Evolutionary conservation across 257 asterid species (phyloP).

Genomic region (Scutellaria barbata): DNA sequence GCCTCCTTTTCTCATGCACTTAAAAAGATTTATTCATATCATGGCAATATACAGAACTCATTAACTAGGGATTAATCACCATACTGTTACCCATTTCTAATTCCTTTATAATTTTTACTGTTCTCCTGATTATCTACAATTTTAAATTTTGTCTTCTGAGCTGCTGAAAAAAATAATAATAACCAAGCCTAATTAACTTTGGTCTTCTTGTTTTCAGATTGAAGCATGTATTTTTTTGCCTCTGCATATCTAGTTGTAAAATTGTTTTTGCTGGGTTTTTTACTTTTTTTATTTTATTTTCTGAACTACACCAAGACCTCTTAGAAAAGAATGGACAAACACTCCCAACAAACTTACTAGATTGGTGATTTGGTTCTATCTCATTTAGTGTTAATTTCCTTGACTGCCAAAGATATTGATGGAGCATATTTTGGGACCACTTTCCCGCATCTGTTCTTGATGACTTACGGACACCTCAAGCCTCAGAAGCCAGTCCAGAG

Average conservation of each 20-base stretch:
- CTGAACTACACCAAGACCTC: neutral
- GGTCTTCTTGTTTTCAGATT: conserved; percentile 5
- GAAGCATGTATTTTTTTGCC: neutral
- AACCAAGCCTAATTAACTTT: neutral
- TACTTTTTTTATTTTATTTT: neutral
- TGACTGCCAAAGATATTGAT: conserved; percentile 66
- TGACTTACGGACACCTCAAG: conserved; percentile 88
- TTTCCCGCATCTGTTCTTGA: conserved; percentile 84
- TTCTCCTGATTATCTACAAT: no score
- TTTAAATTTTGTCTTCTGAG: no score
- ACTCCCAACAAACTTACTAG: neutral
- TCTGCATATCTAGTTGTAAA: neutral
- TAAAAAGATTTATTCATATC: neutral
- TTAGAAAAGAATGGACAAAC: neutral
- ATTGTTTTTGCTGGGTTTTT: neutral
- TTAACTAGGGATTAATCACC: neutral
- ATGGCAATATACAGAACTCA: neutral
- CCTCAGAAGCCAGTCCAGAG: conserved; percentile 75
- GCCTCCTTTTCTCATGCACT: neutral
- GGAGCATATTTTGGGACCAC: conserved; percentile 97
- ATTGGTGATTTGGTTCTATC: neutral
- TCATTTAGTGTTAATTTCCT: conserved; percentile 38
- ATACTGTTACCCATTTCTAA: neutral
- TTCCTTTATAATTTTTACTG: neutral
- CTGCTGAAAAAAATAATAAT: no score